phyloP scores from a whole-genome alignment of 1,284 basidiomycete genomes.

The Leccinum laetum region DNA sequence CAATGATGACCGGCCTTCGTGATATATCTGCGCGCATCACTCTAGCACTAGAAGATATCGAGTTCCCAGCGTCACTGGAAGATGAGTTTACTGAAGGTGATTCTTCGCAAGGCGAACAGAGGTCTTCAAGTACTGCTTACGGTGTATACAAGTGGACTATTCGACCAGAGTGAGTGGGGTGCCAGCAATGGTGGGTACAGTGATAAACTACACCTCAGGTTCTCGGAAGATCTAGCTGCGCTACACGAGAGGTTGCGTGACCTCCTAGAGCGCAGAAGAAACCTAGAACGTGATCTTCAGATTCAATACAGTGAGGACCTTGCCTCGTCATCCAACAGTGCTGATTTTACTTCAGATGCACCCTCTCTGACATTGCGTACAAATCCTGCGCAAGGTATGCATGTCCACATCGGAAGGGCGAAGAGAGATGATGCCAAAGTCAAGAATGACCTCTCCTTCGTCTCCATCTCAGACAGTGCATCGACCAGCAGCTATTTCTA shows the following conservation, averaged over 20 bases:
- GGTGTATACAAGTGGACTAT: slow-evolving; percentile 56
- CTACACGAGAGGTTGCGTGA: slow-evolving; percentile 54
- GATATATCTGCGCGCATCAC: slow-evolving; percentile 62
- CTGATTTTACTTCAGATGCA: slow-evolving; percentile 45
- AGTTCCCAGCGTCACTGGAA: slow-evolving; percentile 13
- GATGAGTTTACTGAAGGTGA: slow-evolving; percentile 28
- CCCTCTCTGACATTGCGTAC: slow-evolving; percentile 73
- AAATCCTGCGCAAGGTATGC: slow-evolving; percentile 67
- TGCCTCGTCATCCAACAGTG: not conserved
- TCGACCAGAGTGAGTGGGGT: slow-evolving; percentile 58
- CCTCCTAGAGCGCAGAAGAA: slow-evolving; percentile 46
- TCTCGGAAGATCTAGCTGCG: slow-evolving; percentile 55
- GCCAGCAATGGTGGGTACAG: not conserved
- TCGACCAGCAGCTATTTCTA: slow-evolving; percentile 74
- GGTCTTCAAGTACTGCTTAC: slow-evolving; percentile 13
- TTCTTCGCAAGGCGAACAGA: slow-evolving; percentile 21
- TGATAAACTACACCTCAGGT: slow-evolving; percentile 45
- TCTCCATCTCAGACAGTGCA: slow-evolving; percentile 57
- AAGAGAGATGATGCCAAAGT: slow-evolving; percentile 59
- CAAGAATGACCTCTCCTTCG: slow-evolving; percentile 49
- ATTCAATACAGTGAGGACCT: slow-evolving; percentile 49
- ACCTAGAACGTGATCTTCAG: slow-evolving; percentile 58
- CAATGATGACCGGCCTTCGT: slow-evolving; percentile 54
- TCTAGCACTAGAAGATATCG: slow-evolving; percentile 47
- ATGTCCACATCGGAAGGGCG: slow-evolving; percentile 65